Evolutionary conservation across 148 eudicot genomes (phyloP).

Genomic region (Cornus florida): DNA sequence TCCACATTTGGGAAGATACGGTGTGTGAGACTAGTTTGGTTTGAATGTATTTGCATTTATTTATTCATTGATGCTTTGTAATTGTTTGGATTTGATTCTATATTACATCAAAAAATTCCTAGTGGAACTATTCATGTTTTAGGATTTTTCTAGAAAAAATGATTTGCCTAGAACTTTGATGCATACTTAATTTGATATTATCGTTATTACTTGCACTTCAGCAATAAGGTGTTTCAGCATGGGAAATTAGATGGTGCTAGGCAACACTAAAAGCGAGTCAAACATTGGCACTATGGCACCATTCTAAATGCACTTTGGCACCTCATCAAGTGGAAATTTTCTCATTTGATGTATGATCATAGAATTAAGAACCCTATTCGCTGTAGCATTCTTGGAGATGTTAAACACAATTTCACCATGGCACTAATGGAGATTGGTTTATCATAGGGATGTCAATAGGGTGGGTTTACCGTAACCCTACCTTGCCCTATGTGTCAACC

Average conservation of each 20-base stretch:
- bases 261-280: too few species aligned
- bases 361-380: too few species aligned
- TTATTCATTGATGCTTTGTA: neutral
- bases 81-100: neutral
- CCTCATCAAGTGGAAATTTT: neutral
- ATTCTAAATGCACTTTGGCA: neutral
- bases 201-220: too few species aligned
- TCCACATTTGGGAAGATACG: slow-evolving; percentile 85
- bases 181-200: too few species aligned
- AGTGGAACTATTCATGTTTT: too few species aligned
- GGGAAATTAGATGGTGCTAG: too few species aligned
- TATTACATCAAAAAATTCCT: neutral
- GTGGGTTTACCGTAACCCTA: too few species aligned
- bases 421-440: neutral
- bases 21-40: slow-evolving; percentile 25
- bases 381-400: too few species aligned
- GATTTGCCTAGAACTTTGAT: neutral
- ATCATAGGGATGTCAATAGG: too few species aligned
- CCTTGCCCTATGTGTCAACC: too few species aligned
- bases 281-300: neutral
- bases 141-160: neutral
- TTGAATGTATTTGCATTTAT: neutral
- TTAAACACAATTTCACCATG: neutral
- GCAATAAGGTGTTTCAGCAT: too few species aligned
- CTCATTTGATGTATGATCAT: neutral